Evolutionary conservation across 805 yeast genomes (phyloP).

Genomic region (Komagataella mondaviorum): DNA sequence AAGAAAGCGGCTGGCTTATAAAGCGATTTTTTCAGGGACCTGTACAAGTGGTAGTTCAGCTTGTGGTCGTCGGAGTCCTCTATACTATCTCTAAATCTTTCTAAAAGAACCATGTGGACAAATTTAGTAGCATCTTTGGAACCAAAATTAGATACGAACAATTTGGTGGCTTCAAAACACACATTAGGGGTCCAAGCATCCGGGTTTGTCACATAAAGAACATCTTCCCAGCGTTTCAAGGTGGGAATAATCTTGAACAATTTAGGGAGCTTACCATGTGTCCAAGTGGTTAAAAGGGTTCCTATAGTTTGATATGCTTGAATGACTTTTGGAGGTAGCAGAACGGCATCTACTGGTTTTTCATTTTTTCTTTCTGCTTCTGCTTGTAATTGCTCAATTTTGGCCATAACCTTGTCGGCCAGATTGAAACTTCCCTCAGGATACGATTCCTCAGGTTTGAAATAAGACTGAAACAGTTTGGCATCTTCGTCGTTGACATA

Average conservation of each 20-base stretch:
- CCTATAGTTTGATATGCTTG: slow-evolving; percentile 92
- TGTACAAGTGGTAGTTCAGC: slow-evolving; percentile 83
- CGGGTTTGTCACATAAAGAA: slow-evolving; percentile 85
- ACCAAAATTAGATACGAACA: slow-evolving; percentile 81
- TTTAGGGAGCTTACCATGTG: slow-evolving; percentile 94
- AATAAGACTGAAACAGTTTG: slow-evolving; percentile 68
- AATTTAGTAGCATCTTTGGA: slow-evolving; percentile 84
- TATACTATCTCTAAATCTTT: slow-evolving; percentile 57
- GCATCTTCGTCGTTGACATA: slow-evolving; percentile 72
- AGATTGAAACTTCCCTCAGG: slow-evolving; percentile 43
- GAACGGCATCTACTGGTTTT: slow-evolving; percentile 56
- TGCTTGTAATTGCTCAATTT: slow-evolving; percentile 43
- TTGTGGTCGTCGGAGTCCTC: slow-evolving; percentile 65
- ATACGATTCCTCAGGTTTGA: slow-evolving; percentile 20
- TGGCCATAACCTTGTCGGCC: slow-evolving; percentile 91
- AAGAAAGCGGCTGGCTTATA: slow-evolving; percentile 97
- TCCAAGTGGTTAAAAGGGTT: slow-evolving; percentile 71
- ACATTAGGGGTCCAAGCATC: slow-evolving; percentile 93
- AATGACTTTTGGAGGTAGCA: slow-evolving; percentile 91
- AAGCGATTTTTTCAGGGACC: slow-evolving; percentile 82
- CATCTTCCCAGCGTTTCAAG: slow-evolving; percentile 90
- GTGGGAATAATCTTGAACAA: slow-evolving; percentile 91
- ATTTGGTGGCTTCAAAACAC: slow-evolving; percentile 84
- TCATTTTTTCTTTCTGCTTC: slow-evolving; percentile 15
- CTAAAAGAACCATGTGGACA: slow-evolving; percentile 52